A percentile compares a stretch with the other conserved stretches of the same genome.
Evolutionary conservation across 225 moss, liverwort and hornwort genomes (phyloP).

Genomic region (Straminergon stramineum): DNA sequence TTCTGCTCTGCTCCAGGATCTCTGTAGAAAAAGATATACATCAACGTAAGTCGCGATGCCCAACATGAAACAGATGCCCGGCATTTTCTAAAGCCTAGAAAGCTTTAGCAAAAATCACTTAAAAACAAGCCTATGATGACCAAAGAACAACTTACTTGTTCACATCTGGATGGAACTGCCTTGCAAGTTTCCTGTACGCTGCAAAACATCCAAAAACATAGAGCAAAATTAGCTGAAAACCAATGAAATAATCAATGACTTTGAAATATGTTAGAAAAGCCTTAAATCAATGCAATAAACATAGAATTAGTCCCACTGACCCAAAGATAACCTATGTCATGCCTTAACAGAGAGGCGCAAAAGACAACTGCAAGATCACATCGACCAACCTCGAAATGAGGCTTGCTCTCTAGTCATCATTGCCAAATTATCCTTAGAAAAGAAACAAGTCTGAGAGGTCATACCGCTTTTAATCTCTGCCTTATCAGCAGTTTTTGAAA

Average conservation of each 20-base stretch:
- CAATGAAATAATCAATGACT: background rate
- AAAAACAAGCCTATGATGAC: background rate
- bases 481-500: slow-evolving; percentile 73
- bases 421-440: background rate
- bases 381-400: background rate
- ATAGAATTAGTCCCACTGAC: background rate
- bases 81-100: background rate
- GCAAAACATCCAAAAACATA: background rate
- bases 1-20: slow-evolving; percentile 93
- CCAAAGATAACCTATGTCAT: background rate
- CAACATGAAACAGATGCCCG: background rate
- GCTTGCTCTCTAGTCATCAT: background rate
- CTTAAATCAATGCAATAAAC: background rate
- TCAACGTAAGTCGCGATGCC: background rate
- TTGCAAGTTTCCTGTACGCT: slow-evolving; percentile 91
- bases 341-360: background rate
- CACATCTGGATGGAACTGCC: slow-evolving; percentile 96
- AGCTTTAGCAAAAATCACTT: background rate
- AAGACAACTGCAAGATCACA: background rate
- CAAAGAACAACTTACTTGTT: slow-evolving; percentile 64
- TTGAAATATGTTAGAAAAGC: background rate
- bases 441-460: background rate
- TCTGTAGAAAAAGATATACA: slow-evolving; percentile 22
- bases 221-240: background rate
- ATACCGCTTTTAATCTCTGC: slow-evolving; percentile 83